Evolutionary conservation across 768 basidiomycete species (phyloP).

Genomic region (Lactarius psammicola): DNA sequence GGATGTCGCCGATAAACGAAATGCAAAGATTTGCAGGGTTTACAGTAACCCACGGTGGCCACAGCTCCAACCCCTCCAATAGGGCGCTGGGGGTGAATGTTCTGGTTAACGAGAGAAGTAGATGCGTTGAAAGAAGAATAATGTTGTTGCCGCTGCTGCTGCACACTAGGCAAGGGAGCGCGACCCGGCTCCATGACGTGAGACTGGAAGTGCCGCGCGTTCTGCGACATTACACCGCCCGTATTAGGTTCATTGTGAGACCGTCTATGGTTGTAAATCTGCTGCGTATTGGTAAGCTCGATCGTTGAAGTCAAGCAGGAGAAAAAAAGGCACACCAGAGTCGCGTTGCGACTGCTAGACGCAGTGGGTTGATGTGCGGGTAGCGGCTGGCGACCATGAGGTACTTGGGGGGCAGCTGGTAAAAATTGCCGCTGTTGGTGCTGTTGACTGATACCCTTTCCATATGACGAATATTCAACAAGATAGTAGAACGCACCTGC

Average conservation of each 20-base stretch:
- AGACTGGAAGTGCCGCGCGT: background rate
- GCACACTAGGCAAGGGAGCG: conserved; percentile 2
- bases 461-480: background rate
- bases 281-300: background rate
- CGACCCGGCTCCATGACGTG: background rate
- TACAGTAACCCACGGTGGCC: conserved; percentile 10
- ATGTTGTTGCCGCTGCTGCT: background rate
- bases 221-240: background rate
- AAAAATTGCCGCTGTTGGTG: conserved; percentile 2
- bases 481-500: conserved; percentile 10
- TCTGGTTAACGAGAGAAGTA: background rate
- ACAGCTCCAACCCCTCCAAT: background rate
- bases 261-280: background rate
- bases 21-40: background rate
- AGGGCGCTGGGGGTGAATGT: background rate
- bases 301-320: background rate
- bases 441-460: conserved; percentile 17
- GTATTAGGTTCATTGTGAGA: background rate
- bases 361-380: background rate
- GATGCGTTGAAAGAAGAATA: background rate
- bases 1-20: background rate
- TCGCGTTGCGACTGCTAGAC: background rate
- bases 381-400: background rate
- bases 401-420: background rate
- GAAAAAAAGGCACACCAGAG: conserved; percentile 5